Evolutionary conservation across 2,329 filamentous ascomycete genomes (phyloP).

Genomic region (Cladophialophora exuberans): DNA sequence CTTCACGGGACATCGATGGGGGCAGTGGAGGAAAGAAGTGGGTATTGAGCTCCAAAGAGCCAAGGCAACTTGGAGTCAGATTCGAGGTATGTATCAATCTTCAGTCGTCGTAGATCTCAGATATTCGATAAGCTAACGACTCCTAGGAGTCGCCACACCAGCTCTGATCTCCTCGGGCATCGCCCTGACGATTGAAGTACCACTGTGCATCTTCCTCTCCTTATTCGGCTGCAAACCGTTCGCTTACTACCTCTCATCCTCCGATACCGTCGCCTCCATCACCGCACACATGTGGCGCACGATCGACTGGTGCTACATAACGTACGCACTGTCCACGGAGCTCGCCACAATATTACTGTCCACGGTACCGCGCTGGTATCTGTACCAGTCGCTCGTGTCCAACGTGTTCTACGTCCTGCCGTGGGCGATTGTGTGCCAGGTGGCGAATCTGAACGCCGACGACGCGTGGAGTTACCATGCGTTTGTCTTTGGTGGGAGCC

Average conservation of each 20-base stretch:
- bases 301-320: conserved; percentile 69
- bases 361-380: conserved; percentile 67
- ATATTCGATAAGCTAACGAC: too few species aligned
- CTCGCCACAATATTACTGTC: conserved; percentile 67
- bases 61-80: conserved; percentile 38
- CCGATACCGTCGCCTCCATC: conserved; percentile 60
- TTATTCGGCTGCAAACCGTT: conserved; percentile 63
- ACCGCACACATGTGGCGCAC: conserved; percentile 68
- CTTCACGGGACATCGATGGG: conserved; percentile 71
- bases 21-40: conserved; percentile 49
- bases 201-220: conserved; percentile 65
- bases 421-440: conserved; percentile 66
- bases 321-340: conserved; percentile 69
- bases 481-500: conserved; percentile 68
- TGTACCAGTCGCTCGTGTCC: conserved; percentile 67
- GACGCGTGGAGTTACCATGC: conserved; percentile 71
- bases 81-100: conserved; percentile 24
- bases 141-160: conserved; percentile 54
- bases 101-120: too few species aligned
- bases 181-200: conserved; percentile 63
- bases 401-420: conserved; percentile 71
- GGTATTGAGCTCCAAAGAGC: conserved; percentile 36
- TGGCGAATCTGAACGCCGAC: conserved; percentile 48
- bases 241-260: conserved; percentile 64
- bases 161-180: conserved; percentile 58